Conservation (phyloP, 179 eudicot genomes). For the Patellifolia procumbens region DNA sequence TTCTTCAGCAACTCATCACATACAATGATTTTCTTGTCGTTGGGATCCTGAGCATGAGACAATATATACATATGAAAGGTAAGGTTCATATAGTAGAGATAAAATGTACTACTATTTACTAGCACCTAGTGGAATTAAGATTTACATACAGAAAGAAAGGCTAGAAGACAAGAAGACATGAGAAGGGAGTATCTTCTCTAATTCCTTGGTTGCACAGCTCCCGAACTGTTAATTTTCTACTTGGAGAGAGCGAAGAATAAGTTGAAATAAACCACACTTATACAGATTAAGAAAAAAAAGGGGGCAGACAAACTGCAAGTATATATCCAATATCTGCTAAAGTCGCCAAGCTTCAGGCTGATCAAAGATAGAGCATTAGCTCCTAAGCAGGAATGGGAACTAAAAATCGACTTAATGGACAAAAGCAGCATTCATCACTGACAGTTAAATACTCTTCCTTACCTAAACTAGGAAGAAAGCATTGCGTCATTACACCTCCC, state of each 20-base stretch:
- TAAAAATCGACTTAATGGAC: background rate
- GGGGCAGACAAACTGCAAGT: background rate
- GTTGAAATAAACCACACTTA: background rate
- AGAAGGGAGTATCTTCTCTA: background rate
- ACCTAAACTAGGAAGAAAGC: background rate
- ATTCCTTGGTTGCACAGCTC: background rate
- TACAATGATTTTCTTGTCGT: constrained; percentile 69
- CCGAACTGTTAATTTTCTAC: background rate
- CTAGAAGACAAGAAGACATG: background rate
- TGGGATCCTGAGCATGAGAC: constrained; percentile 59
- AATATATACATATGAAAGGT: background rate
- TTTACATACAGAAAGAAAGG: too few relatives aligned
- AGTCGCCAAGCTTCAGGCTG: background rate
- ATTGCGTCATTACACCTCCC: background rate
- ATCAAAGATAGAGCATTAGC: background rate
- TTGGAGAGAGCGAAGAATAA: background rate
- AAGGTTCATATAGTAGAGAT: background rate
- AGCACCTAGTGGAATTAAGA: too few relatives aligned
- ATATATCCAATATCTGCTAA: background rate
- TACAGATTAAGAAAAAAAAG: too few relatives aligned
- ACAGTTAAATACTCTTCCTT: background rate
- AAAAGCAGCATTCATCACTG: background rate
- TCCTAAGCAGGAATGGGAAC: background rate
- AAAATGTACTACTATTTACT: background rate
- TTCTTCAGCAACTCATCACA: constrained; percentile 91